phyloP scores from a whole-genome alignment of 2,329 filamentous ascomycete genomes.

The Rutstroemia sp. region DNA sequence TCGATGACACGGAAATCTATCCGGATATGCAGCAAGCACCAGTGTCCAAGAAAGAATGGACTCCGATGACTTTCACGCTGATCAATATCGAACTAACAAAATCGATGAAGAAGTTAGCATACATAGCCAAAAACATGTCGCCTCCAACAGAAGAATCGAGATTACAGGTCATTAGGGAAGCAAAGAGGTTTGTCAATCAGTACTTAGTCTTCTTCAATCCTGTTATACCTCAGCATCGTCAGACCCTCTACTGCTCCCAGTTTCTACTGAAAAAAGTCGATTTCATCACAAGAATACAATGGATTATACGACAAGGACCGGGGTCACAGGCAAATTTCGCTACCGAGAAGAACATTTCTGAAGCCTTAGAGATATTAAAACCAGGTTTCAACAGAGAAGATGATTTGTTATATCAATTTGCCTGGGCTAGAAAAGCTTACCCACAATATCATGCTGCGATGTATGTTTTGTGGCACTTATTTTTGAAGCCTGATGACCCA shows the following conservation, averaged over 20 bases:
- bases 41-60: neutral
- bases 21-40: neutral
- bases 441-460: constrained; percentile 6
- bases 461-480: constrained; percentile 7
- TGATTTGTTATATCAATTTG: constrained; percentile 1
- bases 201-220: neutral
- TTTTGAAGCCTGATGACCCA: neutral
- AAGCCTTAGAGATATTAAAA: neutral
- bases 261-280: neutral
- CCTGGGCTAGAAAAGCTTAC: constrained; percentile 1
- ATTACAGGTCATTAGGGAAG: neutral
- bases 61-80: neutral
- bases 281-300: constrained; percentile 3
- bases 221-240: neutral
- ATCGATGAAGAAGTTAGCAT: neutral
- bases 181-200: neutral
- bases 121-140: neutral
- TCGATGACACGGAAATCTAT: neutral
- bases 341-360: neutral
- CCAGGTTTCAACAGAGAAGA: neutral
- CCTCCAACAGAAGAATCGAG: neutral
- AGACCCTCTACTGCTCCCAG: neutral
- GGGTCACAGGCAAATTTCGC: neutral
- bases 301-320: neutral
- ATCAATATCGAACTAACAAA: neutral